phyloP scores from a whole-genome alignment of 345 rosid genomes.

The Syzygium oleosum region DNA sequence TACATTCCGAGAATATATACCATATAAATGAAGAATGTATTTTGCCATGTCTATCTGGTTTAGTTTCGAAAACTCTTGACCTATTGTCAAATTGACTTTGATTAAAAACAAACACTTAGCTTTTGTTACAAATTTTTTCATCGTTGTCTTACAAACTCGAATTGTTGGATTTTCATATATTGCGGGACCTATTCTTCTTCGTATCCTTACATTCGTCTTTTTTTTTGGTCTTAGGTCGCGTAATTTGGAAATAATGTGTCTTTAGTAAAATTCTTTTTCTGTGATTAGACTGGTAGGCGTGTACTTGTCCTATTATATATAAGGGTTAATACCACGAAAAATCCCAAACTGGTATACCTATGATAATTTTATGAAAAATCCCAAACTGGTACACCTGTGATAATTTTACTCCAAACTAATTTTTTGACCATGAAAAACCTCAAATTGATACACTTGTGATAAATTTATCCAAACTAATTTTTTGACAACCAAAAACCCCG shows the following conservation, averaged over 20 bases:
- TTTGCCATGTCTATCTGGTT: neutral
- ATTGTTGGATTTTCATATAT: neutral
- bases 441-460: too few relatives aligned
- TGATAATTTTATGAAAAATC: too few relatives aligned
- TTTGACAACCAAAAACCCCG: too few relatives aligned
- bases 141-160: neutral
- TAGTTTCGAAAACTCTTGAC: neutral
- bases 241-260: neutral
- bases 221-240: accelerated
- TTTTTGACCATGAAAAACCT: too few relatives aligned
- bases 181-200: neutral
- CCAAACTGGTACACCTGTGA: too few relatives aligned
- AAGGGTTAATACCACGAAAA: too few relatives aligned
- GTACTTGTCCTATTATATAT: neutral
- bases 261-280: too few relatives aligned
- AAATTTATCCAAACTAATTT: too few relatives aligned
- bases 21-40: neutral
- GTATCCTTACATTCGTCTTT: neutral
- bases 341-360: too few relatives aligned
- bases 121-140: neutral
- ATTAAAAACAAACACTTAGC: neutral
- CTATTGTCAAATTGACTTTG: neutral
- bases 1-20: neutral
- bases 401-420: too few relatives aligned
- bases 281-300: too few relatives aligned